Conservation (phyloP, 1,139 yeast genomes). For the Yamadazyma trypodendri region DNA sequence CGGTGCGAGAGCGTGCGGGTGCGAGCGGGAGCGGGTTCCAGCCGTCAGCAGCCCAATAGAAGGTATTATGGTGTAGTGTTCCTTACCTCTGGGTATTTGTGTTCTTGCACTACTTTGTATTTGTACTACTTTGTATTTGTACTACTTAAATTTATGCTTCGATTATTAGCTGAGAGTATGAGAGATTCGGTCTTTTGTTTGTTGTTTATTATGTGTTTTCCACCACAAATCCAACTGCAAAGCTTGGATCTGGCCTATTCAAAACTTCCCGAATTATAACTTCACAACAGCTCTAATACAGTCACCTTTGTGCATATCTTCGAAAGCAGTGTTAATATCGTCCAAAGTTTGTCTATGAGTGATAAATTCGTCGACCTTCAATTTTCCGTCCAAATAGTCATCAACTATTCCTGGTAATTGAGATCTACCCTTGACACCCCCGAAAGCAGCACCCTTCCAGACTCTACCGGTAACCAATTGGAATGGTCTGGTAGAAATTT, state of each 20-base stretch:
- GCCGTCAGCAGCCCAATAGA: too few relatives aligned
- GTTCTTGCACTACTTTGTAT: too few relatives aligned
- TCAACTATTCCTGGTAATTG: conserved; percentile 91
- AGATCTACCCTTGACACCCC: conserved; percentile 97
- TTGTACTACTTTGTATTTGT: too few relatives aligned
- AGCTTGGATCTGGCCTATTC: conserved; percentile 9
- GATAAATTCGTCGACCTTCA: conserved; percentile 92
- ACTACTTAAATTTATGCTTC: too few relatives aligned
- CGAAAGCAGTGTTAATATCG: conserved; percentile 84
- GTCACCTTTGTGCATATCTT: conserved; percentile 91
- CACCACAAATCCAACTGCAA: too few relatives aligned
- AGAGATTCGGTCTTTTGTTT: too few relatives aligned
- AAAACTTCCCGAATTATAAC: too few relatives aligned
- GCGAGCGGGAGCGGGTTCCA: too few relatives aligned
- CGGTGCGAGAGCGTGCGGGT: neutral
- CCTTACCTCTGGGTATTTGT: too few relatives aligned
- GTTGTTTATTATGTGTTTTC: too few relatives aligned
- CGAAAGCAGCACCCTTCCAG: conserved; percentile 98
- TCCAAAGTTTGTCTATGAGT: conserved; percentile 82
- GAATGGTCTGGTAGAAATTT: conserved; percentile 95
- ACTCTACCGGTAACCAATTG: conserved; percentile 98
- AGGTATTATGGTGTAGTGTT: too few relatives aligned
- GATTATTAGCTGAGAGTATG: too few relatives aligned
- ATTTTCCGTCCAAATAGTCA: conserved; percentile 75
- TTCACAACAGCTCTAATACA: conserved; percentile 90